These are phyloP conservation scores for Candida sojae DNA, from an alignment of 1,139 yeast species.

Conservation along the genomic window DNA sequence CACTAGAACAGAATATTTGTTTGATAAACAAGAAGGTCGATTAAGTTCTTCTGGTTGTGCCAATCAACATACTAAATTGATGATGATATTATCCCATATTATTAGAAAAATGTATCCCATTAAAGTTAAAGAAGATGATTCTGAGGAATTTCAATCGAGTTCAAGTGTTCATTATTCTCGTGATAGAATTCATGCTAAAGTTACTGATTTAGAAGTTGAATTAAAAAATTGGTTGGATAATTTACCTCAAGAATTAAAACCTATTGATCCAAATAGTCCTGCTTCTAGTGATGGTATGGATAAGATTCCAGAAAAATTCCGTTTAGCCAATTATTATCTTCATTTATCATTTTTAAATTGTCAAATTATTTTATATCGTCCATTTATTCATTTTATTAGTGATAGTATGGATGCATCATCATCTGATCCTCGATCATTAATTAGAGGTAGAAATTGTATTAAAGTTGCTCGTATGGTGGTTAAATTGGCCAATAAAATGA, in stretches of 20 bases:
- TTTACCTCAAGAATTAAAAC: constrained; percentile 72
- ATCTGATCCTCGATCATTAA: constrained; percentile 50
- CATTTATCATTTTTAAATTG: constrained; percentile 82
- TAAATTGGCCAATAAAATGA: constrained; percentile 80
- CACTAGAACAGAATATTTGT: constrained; percentile 58
- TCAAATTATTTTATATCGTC: constrained; percentile 83
- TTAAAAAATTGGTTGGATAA: constrained; percentile 74
- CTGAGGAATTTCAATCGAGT: constrained; percentile 4
- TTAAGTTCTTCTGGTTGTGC: constrained; percentile 81
- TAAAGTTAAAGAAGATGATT: constrained; percentile 21
- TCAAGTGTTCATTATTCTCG: constrained; percentile 24
- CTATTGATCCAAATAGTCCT: constrained; percentile 58
- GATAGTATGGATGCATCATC: constrained; percentile 44
- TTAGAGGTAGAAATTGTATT: constrained; percentile 82
- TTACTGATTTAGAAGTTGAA: constrained; percentile 71
- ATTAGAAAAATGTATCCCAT: constrained; percentile 47
- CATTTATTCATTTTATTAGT: constrained; percentile 81
- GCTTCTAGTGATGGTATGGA: constrained; percentile 1
- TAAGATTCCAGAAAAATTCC: constrained; percentile 57
- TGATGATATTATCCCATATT: constrained; percentile 48
- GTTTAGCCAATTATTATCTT: constrained; percentile 73
- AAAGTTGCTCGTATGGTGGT: constrained; percentile 85
- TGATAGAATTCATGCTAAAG: constrained; percentile 57
- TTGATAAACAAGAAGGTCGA: constrained; percentile 39
- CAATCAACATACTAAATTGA: constrained; percentile 77